phyloP scores from a whole-genome alignment of 805 yeast genomes.

The Pichia membranifaciens region DNA sequence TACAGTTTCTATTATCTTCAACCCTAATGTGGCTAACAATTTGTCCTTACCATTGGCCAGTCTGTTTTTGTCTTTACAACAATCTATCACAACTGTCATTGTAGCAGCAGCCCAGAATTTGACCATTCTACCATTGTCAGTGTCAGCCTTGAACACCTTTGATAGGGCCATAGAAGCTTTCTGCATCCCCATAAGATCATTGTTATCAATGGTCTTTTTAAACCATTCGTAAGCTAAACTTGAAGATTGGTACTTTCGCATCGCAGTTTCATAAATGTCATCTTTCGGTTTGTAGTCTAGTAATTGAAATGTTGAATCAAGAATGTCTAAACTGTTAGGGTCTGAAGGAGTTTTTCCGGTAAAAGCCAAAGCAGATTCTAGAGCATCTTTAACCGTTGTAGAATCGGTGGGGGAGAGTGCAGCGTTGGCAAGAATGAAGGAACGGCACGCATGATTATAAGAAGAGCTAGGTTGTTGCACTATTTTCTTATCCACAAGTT shows the following conservation, averaged over 20 bases:
- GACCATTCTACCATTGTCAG: conserved; percentile 30
- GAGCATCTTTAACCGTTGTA: conserved; percentile 25
- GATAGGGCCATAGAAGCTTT: conserved; percentile 44
- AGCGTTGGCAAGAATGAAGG: conserved; percentile 33
- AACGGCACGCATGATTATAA: conserved; percentile 44
- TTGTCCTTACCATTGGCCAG: conserved; percentile 40
- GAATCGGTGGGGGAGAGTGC: conserved; percentile 11
- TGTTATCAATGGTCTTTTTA: conserved; percentile 40
- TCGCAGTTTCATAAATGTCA: conserved; percentile 51
- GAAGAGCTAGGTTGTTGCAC: conserved; percentile 52
- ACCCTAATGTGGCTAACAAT: conserved; percentile 56
- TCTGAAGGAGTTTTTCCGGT: conserved; percentile 45
- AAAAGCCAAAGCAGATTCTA: conserved; percentile 27
- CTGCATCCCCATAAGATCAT: conserved; percentile 48
- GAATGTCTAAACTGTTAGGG: conserved; percentile 42
- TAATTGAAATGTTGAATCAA: conserved; percentile 40
- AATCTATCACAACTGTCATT: conserved; percentile 36
- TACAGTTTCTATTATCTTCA: conserved; percentile 43
- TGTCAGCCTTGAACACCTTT: conserved; percentile 16
- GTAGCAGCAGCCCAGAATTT: conserved; percentile 54
- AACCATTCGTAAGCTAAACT: conserved; percentile 53
- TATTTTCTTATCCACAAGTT: conserved; percentile 42
- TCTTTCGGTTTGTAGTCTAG: conserved; percentile 34
- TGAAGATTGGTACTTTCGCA: conserved; percentile 49
- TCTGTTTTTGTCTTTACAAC: conserved; percentile 25